A percentile compares a stretch with the other conserved stretches of the same genome.
These are phyloP conservation scores for Setomelanomma holmii DNA, from an alignment of 2,329 filamentous ascomycete species.

Conservation along the genomic window DNA sequence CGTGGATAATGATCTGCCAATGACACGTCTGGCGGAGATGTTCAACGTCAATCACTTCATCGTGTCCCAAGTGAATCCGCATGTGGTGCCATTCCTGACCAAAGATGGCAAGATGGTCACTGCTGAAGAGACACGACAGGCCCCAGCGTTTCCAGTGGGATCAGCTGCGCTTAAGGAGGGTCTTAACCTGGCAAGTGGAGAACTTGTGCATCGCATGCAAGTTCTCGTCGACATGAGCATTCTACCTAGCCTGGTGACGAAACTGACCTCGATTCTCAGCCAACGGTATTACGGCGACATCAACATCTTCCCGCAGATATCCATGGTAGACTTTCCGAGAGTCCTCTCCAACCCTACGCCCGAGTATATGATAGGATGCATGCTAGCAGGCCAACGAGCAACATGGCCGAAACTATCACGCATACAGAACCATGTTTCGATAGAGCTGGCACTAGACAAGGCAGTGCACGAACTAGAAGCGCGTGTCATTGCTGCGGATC, in stretches of 20 bases:
- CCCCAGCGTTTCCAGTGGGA: slow-evolving; percentile 50
- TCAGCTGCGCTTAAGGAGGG: slow-evolving; percentile 70
- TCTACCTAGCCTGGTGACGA: slow-evolving; percentile 79
- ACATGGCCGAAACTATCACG: slow-evolving; percentile 91
- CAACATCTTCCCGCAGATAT: slow-evolving; percentile 85
- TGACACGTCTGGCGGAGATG: slow-evolving; percentile 88
- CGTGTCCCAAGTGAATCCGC: slow-evolving; percentile 94
- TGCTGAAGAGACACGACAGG: slow-evolving; percentile 40
- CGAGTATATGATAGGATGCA: slow-evolving; percentile 84
- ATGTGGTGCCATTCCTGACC: slow-evolving; percentile 84
- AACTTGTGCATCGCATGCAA: slow-evolving; percentile 80
- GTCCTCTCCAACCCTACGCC: slow-evolving; percentile 84
- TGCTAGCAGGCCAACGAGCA: slow-evolving; percentile 79
- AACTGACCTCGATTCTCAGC: slow-evolving; percentile 79
- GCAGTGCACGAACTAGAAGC: slow-evolving; percentile 74
- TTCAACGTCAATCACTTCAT: slow-evolving; percentile 99
- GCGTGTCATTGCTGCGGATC: slow-evolving; percentile 72
- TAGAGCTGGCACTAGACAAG: slow-evolving; percentile 82
- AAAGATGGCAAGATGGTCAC: slow-evolving; percentile 69
- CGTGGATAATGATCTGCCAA: slow-evolving; percentile 91
- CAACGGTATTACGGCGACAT: slow-evolving; percentile 96
- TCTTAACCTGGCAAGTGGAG: slow-evolving; percentile 77
- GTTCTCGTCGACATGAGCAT: slow-evolving; percentile 81
- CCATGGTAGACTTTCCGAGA: slow-evolving; percentile 73
- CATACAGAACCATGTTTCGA: slow-evolving; percentile 84